Percentiles rank a stretch among this genome's conserved stretches.
Conservation (phyloP, 495 filamentous ascomycete genomes). For the Oleoguttula mirabilis region DNA sequence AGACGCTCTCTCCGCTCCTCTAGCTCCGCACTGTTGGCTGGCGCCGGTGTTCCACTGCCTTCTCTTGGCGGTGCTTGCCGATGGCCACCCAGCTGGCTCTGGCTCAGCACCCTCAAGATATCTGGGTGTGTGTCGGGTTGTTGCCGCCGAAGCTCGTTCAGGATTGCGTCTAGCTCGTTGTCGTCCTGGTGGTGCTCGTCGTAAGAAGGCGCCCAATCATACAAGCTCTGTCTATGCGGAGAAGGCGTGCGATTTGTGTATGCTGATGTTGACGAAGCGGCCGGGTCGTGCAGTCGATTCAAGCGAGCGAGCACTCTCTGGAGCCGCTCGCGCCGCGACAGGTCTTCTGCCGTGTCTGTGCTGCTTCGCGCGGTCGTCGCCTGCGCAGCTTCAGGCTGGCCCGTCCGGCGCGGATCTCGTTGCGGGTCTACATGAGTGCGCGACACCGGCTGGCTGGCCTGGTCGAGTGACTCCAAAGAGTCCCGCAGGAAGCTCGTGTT, state of each 20-base stretch:
- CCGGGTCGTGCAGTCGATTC: slow-evolving; percentile 22
- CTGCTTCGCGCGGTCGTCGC: not conserved
- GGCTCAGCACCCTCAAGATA: slow-evolving; percentile 25
- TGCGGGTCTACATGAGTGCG: not conserved
- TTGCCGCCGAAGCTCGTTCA: slow-evolving; percentile 27
- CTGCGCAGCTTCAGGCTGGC: not conserved
- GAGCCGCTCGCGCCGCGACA: slow-evolving; percentile 21
- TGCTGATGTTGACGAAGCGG: slow-evolving; percentile 30
- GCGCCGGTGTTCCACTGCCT: slow-evolving; percentile 9
- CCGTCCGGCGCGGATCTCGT: slow-evolving; percentile 2
- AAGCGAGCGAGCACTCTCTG: slow-evolving; percentile 26
- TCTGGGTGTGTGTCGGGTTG: slow-evolving; percentile 31
- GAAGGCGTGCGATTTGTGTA: slow-evolving; percentile 42
- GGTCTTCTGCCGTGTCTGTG: slow-evolving; percentile 15
- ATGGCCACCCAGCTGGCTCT: slow-evolving; percentile 27
- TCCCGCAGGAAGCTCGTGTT: slow-evolving; percentile 47
- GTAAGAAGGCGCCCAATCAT: slow-evolving; percentile 49
- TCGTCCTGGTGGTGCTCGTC: slow-evolving; percentile 31
- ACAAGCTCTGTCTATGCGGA: slow-evolving; percentile 34
- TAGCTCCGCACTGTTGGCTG: slow-evolving; percentile 5
- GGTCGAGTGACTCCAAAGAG: slow-evolving; percentile 10
- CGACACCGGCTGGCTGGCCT: not conserved
- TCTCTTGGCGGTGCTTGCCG: slow-evolving; percentile 9
- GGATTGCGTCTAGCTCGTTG: slow-evolving; percentile 29
- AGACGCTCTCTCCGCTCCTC: slow-evolving; percentile 7